These are phyloP conservation scores for Dryas alaskensis DNA, from an alignment of 306 rosid species.

Conservation along the genomic window DNA sequence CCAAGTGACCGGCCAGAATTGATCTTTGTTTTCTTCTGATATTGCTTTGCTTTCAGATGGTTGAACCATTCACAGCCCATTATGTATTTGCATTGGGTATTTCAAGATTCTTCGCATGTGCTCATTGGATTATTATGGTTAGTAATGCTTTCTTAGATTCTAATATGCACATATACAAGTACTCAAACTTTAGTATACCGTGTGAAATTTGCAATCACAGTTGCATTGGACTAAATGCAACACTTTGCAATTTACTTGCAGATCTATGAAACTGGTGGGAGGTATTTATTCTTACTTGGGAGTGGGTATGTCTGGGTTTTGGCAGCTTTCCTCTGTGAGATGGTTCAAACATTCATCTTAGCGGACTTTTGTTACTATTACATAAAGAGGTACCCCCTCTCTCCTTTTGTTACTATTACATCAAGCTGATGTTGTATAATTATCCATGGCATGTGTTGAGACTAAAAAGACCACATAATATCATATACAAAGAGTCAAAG, in stretches of 20 bases:
- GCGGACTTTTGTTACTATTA: constrained; percentile 87
- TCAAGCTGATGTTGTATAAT: too few relatives aligned
- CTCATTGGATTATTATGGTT: constrained; percentile 74
- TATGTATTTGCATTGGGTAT: constrained; percentile 84
- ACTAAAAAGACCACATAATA: too few relatives aligned
- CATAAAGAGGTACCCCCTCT: constrained; percentile 46
- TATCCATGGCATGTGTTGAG: too few relatives aligned
- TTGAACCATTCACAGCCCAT: constrained; percentile 80
- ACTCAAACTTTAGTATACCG: neutral
- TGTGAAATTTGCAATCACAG: neutral
- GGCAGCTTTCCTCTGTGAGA: constrained; percentile 48
- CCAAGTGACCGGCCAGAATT: neutral
- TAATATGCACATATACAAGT: neutral
- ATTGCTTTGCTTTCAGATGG: constrained; percentile 37
- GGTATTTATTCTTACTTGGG: constrained; percentile 37
- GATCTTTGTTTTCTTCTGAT: neutral
- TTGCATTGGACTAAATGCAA: neutral
- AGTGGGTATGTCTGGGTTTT: constrained; percentile 56
- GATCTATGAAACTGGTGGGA: constrained; percentile 56
- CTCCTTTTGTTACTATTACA: neutral
- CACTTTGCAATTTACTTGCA: constrained; percentile 19
- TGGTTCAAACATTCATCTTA: constrained; percentile 72
- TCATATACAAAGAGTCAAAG: too few relatives aligned
- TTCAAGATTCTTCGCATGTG: constrained; percentile 67
- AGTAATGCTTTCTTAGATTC: neutral